Base-by-base conservation (phyloP, 1,284 basidiomycete genomes). In the Coniferiporia weirii region DNA sequence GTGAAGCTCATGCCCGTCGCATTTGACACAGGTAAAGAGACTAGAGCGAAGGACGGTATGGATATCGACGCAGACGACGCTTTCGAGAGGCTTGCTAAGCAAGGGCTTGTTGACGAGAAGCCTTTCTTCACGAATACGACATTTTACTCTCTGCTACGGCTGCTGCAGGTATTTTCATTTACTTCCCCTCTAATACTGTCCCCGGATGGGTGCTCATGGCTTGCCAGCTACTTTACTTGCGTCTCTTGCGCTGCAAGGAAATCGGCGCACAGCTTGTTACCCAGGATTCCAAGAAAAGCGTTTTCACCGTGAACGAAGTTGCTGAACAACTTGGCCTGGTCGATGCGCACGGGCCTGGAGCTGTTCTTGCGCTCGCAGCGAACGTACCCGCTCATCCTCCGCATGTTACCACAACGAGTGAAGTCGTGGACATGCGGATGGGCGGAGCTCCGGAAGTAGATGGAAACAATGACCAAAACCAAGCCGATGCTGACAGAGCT, bases 61-160 rank as follows among this genome's bases (percentile, higher is more conserved):
- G 60, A 58, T 19, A 38, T 57, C 32, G 60, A 61, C 38, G 19
- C 43, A 6, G 34, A 34, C 9, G 57, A 59, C 38, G 36, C 43
- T 10, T 27, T 62, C 9, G 49, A 52, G 19, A 54, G 36, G 27
- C 57, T 62, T n/a, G 61, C 50, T 17, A 55, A 59, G 48, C 49
- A 59, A n/a, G 61, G 57, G 4, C 19, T 56, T 8, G 48, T 62
- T 20, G 57, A 59, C 15, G 49, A 59, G 20, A 56, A 50, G 35
- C 85, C 87, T 38, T 93, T 98, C 75, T 98, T 97, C 73, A 85
- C 85, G 65, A 96, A 98, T 75, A 94, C 92, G 60, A 89, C 93
- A 46, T 93, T 95, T 71, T 99, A 98, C 75, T 89, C 92, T 17
- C 74, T 98, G 61, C 71, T 98, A 66, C 86, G 96, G 52, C 76